Conservation (phyloP, 2,329 filamentous ascomycete species). For the Bretziella fagacearum region DNA sequence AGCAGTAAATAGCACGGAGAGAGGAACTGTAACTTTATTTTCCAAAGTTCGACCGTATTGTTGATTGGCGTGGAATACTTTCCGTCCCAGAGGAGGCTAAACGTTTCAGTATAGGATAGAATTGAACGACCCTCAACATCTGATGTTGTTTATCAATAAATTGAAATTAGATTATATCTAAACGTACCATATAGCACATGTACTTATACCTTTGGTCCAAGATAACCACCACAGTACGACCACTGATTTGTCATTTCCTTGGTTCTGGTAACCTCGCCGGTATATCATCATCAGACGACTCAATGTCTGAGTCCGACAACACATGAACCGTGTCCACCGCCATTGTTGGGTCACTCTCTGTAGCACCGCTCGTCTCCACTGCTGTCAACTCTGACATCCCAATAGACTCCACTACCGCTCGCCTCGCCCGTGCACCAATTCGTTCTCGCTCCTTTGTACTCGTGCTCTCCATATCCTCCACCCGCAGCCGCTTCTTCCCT, state of each 20-base stretch:
- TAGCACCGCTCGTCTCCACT: neutral
- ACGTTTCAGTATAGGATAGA: neutral
- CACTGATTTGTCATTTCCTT: neutral
- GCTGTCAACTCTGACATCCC: neutral
- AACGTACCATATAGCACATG: no score
- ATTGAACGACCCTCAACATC: no score
- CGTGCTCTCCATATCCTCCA: no score
- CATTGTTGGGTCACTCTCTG: neutral
- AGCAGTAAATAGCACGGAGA: no score
- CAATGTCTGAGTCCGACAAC: neutral
- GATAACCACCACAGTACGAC: neutral
- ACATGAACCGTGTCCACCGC: neutral
- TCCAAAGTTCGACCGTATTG: no score
- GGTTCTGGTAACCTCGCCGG: neutral
- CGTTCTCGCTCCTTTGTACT: neutral
- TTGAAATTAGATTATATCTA: no score
- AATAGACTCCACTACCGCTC: neutral
- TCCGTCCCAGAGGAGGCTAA: no score
- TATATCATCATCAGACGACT: conserved; percentile 1
- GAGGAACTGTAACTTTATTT: no score
- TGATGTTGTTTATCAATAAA: no score
- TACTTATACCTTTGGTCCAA: no score
- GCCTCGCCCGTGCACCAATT: neutral
- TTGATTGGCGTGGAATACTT: no score
- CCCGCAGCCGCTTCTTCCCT: neutral